Evolutionary conservation across 805 yeast species (phyloP).

Genomic region (Ogataea zsoltii): DNA sequence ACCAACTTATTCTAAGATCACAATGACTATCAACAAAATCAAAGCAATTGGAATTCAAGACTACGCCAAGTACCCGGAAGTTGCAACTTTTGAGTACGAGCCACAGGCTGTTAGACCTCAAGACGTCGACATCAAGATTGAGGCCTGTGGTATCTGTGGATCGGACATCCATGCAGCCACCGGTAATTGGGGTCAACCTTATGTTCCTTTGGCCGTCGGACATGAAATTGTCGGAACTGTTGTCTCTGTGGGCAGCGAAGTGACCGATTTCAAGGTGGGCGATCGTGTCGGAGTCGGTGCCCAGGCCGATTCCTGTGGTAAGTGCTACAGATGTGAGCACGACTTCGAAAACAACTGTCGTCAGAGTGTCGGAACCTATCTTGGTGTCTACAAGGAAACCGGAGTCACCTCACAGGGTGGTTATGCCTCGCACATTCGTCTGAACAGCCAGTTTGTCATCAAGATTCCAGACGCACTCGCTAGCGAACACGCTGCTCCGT

Average conservation of each 20-base stretch:
- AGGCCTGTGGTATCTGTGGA: conserved; percentile 58
- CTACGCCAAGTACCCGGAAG: conserved; percentile 8
- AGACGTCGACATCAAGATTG: conserved; percentile 48
- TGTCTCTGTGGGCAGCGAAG: conserved; percentile 57
- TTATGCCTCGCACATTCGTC: conserved; percentile 64
- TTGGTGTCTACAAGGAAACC: conserved; percentile 30
- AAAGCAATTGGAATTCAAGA: conserved; percentile 4
- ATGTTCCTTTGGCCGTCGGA: conserved; percentile 46
- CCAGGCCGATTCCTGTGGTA: conserved; percentile 56
- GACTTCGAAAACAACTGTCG: conserved; percentile 50
- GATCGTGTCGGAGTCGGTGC: conserved; percentile 85
- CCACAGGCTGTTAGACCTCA: conserved; percentile 40
- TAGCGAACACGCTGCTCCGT: conserved; percentile 62
- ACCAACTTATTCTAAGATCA: neutral
- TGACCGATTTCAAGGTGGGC: conserved; percentile 56
- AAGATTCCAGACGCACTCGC: conserved; percentile 59
- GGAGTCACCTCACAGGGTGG: conserved; percentile 57
- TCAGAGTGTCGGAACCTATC: conserved; percentile 37
- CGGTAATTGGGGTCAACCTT: conserved; percentile 47
- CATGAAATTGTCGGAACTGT: conserved; percentile 68
- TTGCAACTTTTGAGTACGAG: conserved; percentile 29
- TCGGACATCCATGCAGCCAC: conserved; percentile 55
- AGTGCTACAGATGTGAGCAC: conserved; percentile 58
- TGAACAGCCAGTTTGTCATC: conserved; percentile 62
- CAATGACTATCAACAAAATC: conserved; percentile 2